Base-by-base conservation (phyloP, 768 basidiomycete species). In the Tylopilus sp. region DNA sequence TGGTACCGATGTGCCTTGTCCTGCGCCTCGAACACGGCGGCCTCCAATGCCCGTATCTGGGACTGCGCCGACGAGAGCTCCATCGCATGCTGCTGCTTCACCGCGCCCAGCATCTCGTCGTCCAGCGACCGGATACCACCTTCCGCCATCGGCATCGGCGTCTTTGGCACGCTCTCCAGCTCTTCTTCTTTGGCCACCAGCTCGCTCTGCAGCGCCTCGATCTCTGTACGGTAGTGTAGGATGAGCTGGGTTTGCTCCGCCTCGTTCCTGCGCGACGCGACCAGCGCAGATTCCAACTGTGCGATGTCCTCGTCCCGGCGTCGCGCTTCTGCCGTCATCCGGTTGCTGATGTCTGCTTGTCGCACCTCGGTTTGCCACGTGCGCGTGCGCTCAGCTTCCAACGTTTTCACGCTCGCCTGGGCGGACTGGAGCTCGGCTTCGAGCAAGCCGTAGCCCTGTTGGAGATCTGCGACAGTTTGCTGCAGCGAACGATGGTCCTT, bases 31-130 rank as follows among this genome's bases (percentile, higher is more conserved):
- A 87, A 92, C 25, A 86, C 74, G 11, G 77, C 67, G 10, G 81
- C 80, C 69, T 95, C 90, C 60, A 93, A 74, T 4, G 80, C 78
- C 11, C 92, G 82, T 44, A 94, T 85, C 63, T 83, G 82, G 0
- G 88, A 88, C 31, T 88, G 88, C 4, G 91, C 82, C 11, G 81
- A 73, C 31, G 91, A 93, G 7, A 94, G 75, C 52, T 92, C 91
- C 51, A 95, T 78, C 12, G 79, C 76, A 60, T 91, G 87, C 56
- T 90, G 86, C 61, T 91, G 87, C 41, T 60, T 76, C 30, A 88
- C 69, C 22, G 84, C 80, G 50, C 79, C 78, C 18, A 90, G 67
- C 73, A 91, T 78, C 70, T 92, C 91, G 60, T 81, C 80, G 69
- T 88, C 83, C 31, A 91, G 71, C 23, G 85, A 83, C 41, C 76